A percentile compares a stretch with the other conserved stretches of the same genome.
Conservation (phyloP, 768 basidiomycete genomes). For the Psilocybe azurescens region DNA sequence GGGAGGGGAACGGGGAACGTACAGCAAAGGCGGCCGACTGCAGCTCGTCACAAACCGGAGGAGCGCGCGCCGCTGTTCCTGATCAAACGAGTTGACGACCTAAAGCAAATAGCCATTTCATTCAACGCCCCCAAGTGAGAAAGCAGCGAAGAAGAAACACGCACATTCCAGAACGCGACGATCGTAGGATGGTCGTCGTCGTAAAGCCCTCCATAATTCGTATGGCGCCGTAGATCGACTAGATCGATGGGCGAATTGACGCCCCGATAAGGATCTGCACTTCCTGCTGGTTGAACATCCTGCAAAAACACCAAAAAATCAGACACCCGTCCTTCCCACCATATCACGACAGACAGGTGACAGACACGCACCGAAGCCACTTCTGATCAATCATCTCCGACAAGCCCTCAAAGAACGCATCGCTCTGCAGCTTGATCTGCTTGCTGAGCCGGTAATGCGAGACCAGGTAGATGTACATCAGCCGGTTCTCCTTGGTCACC, state of each 20-base stretch:
- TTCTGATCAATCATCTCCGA: conserved; percentile 91
- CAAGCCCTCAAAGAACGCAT: conserved; percentile 90
- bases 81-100: conserved; percentile 81
- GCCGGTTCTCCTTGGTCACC: conserved; percentile 83
- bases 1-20: conserved; percentile 29
- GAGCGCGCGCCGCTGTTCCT: conserved; percentile 78
- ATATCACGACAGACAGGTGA: background rate
- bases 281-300: conserved; percentile 98
- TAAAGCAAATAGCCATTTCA: conserved; percentile 39
- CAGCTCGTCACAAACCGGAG: conserved; percentile 94
- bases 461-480: conserved; percentile 89
- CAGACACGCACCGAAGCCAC: conserved; percentile 69
- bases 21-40: conserved; percentile 87
- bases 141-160: no score
- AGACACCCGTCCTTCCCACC: background rate
- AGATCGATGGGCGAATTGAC: conserved; percentile 86
- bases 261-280: conserved; percentile 91
- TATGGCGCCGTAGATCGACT: conserved; percentile 77
- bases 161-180: conserved; percentile 81
- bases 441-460: conserved; percentile 87
- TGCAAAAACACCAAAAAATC: conserved; percentile 28
- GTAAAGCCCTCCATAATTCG: conserved; percentile 86
- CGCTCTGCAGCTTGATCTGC: conserved; percentile 86
- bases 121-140: no score
- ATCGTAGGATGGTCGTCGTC: conserved; percentile 75